Evolutionary conservation across 164 flowering plant species (phyloP).

Genomic region (Platanus orientalis): DNA sequence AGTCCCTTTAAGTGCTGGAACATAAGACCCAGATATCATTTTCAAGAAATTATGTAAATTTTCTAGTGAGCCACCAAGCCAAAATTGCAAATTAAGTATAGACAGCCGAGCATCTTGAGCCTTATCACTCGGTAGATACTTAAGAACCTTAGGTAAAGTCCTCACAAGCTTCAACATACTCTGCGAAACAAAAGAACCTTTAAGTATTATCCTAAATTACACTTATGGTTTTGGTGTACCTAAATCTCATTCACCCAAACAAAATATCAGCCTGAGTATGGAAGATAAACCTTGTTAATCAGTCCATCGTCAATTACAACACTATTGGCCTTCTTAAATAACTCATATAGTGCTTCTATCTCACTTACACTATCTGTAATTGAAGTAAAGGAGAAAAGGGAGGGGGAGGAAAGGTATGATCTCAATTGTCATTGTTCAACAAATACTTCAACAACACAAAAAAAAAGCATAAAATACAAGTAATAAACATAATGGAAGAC

Average conservation of each 20-base stretch:
- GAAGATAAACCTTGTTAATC: too few species aligned
- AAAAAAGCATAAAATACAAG: neutral
- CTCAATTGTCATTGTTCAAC: neutral
- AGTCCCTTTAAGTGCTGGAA: conserved; percentile 75
- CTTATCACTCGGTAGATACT: conserved; percentile 95
- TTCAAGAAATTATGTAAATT: conserved; percentile 86
- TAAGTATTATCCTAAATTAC: too few species aligned
- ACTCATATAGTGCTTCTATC: conserved; percentile 60
- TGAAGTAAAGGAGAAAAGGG: neutral
- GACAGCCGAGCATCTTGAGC: conserved; percentile 97
- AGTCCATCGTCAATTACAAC: conserved; percentile 64
- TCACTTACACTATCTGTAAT: conserved; percentile 66
- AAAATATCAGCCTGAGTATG: too few species aligned
- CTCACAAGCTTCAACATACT: conserved; percentile 96
- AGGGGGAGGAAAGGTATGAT: neutral
- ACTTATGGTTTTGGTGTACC: too few species aligned
- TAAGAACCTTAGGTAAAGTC: conserved; percentile 94
- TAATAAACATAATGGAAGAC: too few species aligned
- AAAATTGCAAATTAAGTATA: conserved; percentile 89
- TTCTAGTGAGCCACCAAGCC: conserved; percentile 99
- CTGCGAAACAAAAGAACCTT: too few species aligned
- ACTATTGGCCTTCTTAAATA: conserved; percentile 63
- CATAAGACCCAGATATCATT: conserved; percentile 92
- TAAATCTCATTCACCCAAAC: too few species aligned
- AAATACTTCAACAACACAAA: neutral